phyloP scores from a whole-genome alignment of 2,329 filamentous ascomycete species.

The Drechslerella stenobrocha region DNA sequence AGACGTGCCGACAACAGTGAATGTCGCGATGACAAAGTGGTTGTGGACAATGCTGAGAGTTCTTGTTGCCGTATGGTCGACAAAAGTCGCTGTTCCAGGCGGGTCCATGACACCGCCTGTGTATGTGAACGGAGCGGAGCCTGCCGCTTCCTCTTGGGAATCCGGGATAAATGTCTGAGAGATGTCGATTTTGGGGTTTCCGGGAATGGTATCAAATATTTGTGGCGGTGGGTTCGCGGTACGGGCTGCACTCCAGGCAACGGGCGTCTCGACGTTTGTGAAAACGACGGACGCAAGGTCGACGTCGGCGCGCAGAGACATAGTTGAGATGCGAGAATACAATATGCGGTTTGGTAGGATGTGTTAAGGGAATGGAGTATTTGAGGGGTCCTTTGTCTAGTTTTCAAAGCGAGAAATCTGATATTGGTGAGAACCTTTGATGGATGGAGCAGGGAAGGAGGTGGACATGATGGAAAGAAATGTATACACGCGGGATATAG shows the following conservation, averaged over 20 bases:
- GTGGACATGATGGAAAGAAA: neutral
- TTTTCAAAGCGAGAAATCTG: too few relatives aligned
- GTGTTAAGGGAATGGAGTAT: neutral
- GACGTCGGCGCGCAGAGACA: constrained; percentile 13
- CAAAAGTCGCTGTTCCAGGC: neutral
- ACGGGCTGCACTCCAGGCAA: constrained; percentile 1
- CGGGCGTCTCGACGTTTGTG: constrained; percentile 22
- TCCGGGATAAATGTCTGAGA: neutral
- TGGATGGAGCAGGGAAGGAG: neutral
- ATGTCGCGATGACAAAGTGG: constrained; percentile 28
- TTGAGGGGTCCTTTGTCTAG: too few relatives aligned
- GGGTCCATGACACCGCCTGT: neutral
- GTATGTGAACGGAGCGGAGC: neutral
- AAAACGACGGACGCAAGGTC: constrained; percentile 17
- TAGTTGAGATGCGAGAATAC: neutral
- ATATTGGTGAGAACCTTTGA: neutral
- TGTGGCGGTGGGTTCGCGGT: neutral
- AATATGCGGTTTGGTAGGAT: neutral
- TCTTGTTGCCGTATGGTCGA: constrained; percentile 9
- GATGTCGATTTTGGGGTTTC: neutral
- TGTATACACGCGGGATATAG: neutral
- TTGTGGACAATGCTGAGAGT: constrained; percentile 24
- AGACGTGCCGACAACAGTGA: constrained; percentile 12
- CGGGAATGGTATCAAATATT: neutral
- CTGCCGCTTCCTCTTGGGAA: neutral